Evolutionary conservation across 2,329 filamentous ascomycete genomes (phyloP).

Genomic region (Myriosclerotinia duriaeana): DNA sequence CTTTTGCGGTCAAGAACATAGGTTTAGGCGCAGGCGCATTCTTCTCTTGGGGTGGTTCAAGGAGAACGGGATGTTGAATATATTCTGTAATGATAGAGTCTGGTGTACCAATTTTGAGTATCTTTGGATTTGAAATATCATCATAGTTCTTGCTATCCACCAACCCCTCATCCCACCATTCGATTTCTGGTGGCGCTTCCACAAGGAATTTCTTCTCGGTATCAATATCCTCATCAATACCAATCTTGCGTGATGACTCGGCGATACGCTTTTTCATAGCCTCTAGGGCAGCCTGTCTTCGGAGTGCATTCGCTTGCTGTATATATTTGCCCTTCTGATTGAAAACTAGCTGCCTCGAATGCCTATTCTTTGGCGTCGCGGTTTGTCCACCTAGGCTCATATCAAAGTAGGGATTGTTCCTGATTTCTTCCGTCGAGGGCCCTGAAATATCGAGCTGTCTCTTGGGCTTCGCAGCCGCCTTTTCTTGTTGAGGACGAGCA

Average conservation of each 20-base stretch:
- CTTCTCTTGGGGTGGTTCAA: conserved; percentile 89
- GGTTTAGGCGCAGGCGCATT: conserved; percentile 76
- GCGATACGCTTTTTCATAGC: conserved; percentile 94
- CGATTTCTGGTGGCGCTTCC: conserved; percentile 78
- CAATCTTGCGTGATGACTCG: conserved; percentile 81
- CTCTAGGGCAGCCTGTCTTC: conserved; percentile 84
- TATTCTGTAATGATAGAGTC: conserved; percentile 88
- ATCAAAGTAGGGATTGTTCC: conserved; percentile 82
- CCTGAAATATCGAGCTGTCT: conserved; percentile 57
- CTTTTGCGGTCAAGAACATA: conserved; percentile 87
- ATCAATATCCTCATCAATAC: conserved; percentile 86
- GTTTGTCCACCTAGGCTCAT: conserved; percentile 62
- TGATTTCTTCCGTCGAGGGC: conserved; percentile 57
- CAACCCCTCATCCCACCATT: conserved; percentile 97
- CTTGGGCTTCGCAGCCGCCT: conserved; percentile 46
- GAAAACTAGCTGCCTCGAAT: conserved; percentile 78
- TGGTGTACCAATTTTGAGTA: conserved; percentile 71
- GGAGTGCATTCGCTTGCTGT: conserved; percentile 83
- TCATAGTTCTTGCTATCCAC: conserved; percentile 74
- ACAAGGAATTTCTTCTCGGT: conserved; percentile 88
- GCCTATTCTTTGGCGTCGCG: conserved; percentile 58
- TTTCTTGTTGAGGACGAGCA: conserved; percentile 44
- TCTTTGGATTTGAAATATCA: conserved; percentile 61
- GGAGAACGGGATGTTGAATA: conserved; percentile 86
- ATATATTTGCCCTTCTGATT: conserved; percentile 98